phyloP scores from a whole-genome alignment of 1,284 basidiomycete genomes.

The Hypsizygus ulmarius region DNA sequence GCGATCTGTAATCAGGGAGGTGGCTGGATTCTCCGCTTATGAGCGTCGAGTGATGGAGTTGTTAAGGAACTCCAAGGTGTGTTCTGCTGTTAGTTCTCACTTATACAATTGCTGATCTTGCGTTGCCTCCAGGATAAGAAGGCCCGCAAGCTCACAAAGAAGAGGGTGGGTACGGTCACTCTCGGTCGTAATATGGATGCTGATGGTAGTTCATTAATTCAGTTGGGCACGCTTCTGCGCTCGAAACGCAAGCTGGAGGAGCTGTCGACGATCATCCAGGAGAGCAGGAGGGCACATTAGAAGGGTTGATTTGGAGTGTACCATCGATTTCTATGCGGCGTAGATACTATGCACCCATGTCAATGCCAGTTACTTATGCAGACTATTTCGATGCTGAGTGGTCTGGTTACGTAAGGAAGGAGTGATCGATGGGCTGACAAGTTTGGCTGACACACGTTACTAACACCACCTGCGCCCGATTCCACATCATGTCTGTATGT shows the following conservation, averaged over 20 bases:
- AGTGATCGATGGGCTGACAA: constrained; percentile 13
- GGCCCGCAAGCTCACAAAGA: constrained; percentile 97
- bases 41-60: constrained; percentile 99
- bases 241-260: constrained; percentile 98
- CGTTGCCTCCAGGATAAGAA: constrained; percentile 80
- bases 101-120: constrained; percentile 1
- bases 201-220: constrained; percentile 10
- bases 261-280: constrained; percentile 87
- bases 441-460: constrained; percentile 12
- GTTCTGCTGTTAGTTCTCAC: constrained; percentile 24
- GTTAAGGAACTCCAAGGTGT: constrained; percentile 96
- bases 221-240: constrained; percentile 94
- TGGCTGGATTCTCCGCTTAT: constrained; percentile 97
- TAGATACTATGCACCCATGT: constrained; percentile 9
- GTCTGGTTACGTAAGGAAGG: background rate
- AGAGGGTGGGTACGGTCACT: constrained; percentile 68
- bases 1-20: constrained; percentile 89
- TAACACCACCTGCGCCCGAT: constrained; percentile 3
- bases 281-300: constrained; percentile 66
- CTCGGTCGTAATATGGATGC: constrained; percentile 5
- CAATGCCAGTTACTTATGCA: constrained; percentile 7
- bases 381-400: background rate
- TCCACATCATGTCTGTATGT: constrained; percentile 22
- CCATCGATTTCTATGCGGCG: background rate
- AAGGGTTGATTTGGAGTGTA: too few relatives aligned